phyloP scores from a whole-genome alignment of 2,329 filamentous ascomycete genomes.

The Davidsoniella neocaledoniae region DNA sequence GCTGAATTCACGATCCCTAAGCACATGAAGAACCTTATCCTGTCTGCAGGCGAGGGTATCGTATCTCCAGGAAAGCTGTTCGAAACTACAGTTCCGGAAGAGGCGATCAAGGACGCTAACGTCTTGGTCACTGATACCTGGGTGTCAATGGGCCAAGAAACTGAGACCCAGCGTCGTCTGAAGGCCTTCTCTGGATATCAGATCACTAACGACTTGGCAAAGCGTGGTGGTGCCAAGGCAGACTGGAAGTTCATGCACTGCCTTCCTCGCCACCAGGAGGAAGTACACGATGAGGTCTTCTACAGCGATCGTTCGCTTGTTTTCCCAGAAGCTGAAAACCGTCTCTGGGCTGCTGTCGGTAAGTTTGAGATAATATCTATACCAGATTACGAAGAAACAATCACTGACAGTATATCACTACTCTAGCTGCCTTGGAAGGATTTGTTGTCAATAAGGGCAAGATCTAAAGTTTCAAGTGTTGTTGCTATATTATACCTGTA shows the following conservation, averaged over 20 bases:
- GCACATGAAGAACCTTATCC: slow-evolving; percentile 57
- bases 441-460: slow-evolving; percentile 93
- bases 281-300: slow-evolving; percentile 89
- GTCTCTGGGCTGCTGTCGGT: slow-evolving; percentile 77
- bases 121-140: slow-evolving; percentile 93
- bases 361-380: slow-evolving; percentile 20
- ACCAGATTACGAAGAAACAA: neutral
- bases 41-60: slow-evolving; percentile 40
- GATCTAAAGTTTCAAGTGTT: slow-evolving; percentile 28
- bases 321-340: slow-evolving; percentile 87
- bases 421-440: slow-evolving; percentile 56
- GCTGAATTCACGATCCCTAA: slow-evolving; percentile 66
- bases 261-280: slow-evolving; percentile 76
- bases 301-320: slow-evolving; percentile 74
- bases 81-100: slow-evolving; percentile 67
- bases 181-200: slow-evolving; percentile 80
- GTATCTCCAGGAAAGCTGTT: slow-evolving; percentile 45
- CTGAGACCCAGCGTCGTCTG: slow-evolving; percentile 59
- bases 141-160: slow-evolving; percentile 96
- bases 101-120: slow-evolving; percentile 71
- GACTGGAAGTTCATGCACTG: slow-evolving; percentile 99
- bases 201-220: slow-evolving; percentile 71
- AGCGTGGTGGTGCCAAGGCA: slow-evolving; percentile 68
- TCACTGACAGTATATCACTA: slow-evolving; percentile 4
- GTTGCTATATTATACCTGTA: neutral